phyloP scores from a whole-genome alignment of 2,329 filamentous ascomycete genomes.

The Acephala macrosclerotiorum region DNA sequence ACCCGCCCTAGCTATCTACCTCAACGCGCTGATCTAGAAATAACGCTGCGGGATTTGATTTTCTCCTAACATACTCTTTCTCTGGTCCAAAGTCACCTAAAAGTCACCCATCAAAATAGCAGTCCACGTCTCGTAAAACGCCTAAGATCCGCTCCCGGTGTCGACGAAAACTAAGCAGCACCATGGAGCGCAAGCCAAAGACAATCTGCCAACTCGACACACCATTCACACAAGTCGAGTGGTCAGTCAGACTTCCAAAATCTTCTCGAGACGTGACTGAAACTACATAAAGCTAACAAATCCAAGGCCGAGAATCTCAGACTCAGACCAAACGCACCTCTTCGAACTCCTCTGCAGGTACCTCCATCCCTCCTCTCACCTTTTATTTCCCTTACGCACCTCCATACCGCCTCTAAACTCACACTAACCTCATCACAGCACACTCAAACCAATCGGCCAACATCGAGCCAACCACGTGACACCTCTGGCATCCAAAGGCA shows the following conservation, averaged over 20 bases:
- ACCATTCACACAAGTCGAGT: slow-evolving; percentile 66
- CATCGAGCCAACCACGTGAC: slow-evolving; percentile 61
- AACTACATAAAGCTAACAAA: slow-evolving; percentile 14
- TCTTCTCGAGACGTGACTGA: background rate
- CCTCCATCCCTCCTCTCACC: slow-evolving; percentile 32
- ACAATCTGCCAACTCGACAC: slow-evolving; percentile 70
- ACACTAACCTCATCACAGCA: slow-evolving; percentile 49
- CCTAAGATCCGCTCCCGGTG: too few relatives aligned
- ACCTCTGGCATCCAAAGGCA: slow-evolving; percentile 70
- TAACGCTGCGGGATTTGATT: too few relatives aligned
- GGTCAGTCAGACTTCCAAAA: slow-evolving; percentile 52
- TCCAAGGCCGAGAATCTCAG: slow-evolving; percentile 65
- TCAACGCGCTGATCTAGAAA: too few relatives aligned
- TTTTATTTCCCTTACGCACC: background rate
- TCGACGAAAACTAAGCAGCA: too few relatives aligned
- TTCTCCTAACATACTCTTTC: too few relatives aligned
- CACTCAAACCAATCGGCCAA: slow-evolving; percentile 69
- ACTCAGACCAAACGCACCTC: slow-evolving; percentile 67
- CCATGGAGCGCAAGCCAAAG: slow-evolving; percentile 61
- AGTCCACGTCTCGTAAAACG: too few relatives aligned
- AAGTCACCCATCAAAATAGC: too few relatives aligned
- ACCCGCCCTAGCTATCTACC: too few relatives aligned
- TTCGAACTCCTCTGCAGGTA: slow-evolving; percentile 74
- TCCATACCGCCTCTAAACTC: background rate
- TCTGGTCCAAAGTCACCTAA: too few relatives aligned